Base-by-base conservation (phyloP, 2,329 filamentous ascomycete species). In the Albifimbria verrucaria region DNA sequence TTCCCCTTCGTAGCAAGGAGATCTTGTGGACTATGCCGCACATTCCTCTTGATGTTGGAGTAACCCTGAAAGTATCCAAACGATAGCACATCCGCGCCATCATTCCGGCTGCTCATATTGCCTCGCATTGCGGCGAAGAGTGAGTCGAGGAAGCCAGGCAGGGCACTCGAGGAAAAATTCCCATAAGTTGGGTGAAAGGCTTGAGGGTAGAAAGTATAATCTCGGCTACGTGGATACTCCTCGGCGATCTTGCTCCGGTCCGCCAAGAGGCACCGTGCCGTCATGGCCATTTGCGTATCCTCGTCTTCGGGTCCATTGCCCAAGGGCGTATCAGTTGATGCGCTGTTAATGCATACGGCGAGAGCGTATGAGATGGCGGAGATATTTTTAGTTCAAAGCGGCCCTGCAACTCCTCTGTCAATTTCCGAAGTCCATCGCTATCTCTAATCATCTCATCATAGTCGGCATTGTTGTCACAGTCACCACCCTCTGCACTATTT, bases 1-100 rank as follows among this genome's bases (percentile, higher is more conserved):
- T 49, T 44, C 9, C 55, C 51, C 44, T 52, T 52, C 2, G 42
- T 55, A 2, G 51, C 48, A 3, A 51, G 50, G 4, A 54, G 47
- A 36, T 52, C 26, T 25, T 48, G 12, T 2, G 25, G 32, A 32
- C 53, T 50, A 26, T 55, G 43, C 22, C 43, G 6, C 18, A 46
- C 22, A 6, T 12, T 21, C n/a, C 47, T 15, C 49, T 57, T 57
- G 11, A 55, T 51, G 36, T 52, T 55, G 2, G 46, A 57, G 44
- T 57, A 57, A 12, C 48, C 53, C 21, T 57, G 20, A 41, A 55
- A 55, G 25, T 51, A 55, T 20, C 55, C 28, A 17, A 57, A 57
- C 3, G 32, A 54, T 5, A 55, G 25, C 3, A 57, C 44, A n/a
- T 57, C 24, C 6, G 43, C 24, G 24, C 51, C 53, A 23, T 57